A percentile compares a stretch with the other conserved stretches of the same genome.
These are phyloP conservation scores for Taphrina pruni DNA, from an alignment of 1,139 yeast species.

Conservation along the genomic window DNA sequence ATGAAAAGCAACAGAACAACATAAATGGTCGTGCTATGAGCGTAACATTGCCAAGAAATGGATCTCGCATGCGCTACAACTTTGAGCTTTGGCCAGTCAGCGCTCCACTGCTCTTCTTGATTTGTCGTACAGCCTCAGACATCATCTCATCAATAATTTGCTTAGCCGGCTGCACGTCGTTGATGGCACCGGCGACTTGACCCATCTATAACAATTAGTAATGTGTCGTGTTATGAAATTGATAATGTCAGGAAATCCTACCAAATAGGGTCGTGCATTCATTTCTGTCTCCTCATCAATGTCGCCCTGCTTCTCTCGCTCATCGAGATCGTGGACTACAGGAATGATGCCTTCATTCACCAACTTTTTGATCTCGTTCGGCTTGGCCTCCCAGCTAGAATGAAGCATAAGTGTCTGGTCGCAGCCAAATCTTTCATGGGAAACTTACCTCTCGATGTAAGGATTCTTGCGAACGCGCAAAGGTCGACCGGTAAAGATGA, in stretches of 20 bases:
- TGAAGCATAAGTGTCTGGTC: no score
- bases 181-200: constrained; percentile 48
- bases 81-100: constrained; percentile 4
- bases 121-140: constrained; percentile 46
- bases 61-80: neutral
- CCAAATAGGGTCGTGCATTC: constrained; percentile 44
- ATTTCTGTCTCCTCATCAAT: constrained; percentile 42
- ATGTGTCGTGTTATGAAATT: neutral
- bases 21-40: no score
- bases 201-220: constrained; percentile 47
- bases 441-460: constrained; percentile 44
- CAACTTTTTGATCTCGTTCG: constrained; percentile 46
- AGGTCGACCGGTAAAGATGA: constrained; percentile 50
- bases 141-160: constrained; percentile 48
- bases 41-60: neutral
- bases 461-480: constrained; percentile 47
- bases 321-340: constrained; percentile 46
- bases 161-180: constrained; percentile 48
- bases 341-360: constrained; percentile 48
- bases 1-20: neutral
- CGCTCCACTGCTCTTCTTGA: constrained; percentile 23
- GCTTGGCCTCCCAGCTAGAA: constrained; percentile 47
- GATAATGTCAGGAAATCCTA: constrained; percentile 41
- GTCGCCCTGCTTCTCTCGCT: constrained; percentile 45
- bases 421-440: no score